A percentile compares a stretch with the other conserved stretches of the same genome.
Conservation (phyloP, 2,329 filamentous ascomycete species). For the Gyromitra esculenta region DNA sequence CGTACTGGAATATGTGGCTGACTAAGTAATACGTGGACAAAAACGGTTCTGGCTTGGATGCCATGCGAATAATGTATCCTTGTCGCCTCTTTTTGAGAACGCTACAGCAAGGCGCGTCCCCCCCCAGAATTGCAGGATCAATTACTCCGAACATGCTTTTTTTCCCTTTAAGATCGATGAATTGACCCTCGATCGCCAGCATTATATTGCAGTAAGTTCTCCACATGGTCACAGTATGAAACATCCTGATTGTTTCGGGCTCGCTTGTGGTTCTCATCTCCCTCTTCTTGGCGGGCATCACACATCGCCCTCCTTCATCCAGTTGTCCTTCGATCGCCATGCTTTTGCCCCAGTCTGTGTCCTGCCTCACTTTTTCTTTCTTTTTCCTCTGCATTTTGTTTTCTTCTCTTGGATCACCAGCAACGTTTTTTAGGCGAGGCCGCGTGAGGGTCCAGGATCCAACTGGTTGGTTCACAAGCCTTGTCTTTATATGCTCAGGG, state of each 20-base stretch:
- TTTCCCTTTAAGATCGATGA: conserved; percentile 44
- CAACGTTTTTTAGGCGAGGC: conserved; percentile 53
- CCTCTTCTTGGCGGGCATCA: conserved; percentile 48
- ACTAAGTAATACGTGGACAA: conserved; percentile 38
- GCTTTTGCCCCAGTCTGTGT: conserved; percentile 43
- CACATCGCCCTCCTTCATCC: conserved; percentile 45
- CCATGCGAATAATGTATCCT: conserved; percentile 19
- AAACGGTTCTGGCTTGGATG: conserved; percentile 23
- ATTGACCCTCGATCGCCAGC: conserved; percentile 47
- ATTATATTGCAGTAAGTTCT: conserved; percentile 36
- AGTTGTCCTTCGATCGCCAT: conserved; percentile 48
- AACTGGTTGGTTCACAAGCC: conserved; percentile 49
- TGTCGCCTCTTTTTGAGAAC: conserved; percentile 27
- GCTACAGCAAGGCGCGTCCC: conserved; percentile 17
- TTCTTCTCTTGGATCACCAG: conserved; percentile 47
- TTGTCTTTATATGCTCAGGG: conserved; percentile 31
- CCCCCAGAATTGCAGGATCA: conserved; percentile 45
- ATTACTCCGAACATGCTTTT: conserved; percentile 45
- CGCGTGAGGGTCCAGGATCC: conserved; percentile 48
- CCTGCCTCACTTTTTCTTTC: conserved; percentile 43
- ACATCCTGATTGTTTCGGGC: conserved; percentile 49
- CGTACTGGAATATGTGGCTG: conserved; percentile 18
- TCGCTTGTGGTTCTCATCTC: conserved; percentile 50
- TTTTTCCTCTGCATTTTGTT: conserved; percentile 10
- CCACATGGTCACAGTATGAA: conserved; percentile 46